Base-by-base conservation (phyloP, 2,329 filamentous ascomycete genomes). In the Pestalotiopsis fici region DNA sequence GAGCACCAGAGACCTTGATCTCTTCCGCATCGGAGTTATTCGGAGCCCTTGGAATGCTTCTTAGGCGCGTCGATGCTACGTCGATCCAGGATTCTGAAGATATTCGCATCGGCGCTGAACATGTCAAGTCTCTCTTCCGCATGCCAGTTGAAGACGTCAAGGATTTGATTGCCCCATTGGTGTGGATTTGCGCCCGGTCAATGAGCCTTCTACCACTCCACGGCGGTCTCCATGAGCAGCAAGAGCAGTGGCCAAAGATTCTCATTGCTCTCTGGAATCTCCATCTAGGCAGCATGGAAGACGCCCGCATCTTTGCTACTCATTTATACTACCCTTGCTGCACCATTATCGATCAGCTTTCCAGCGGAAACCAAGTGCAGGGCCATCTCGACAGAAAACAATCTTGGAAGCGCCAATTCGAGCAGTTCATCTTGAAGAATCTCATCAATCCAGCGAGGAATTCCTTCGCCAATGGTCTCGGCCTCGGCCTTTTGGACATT, bases 81-180 rank as follows among this genome's bases (percentile, higher is more conserved):
- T 71, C 74, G 71, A 2, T 74, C 75, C 25, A 70, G 67, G n/a
- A 68, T 70, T 27, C 78, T 79, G 11, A 79, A 81, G 13, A 82
- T 82, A 80, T 83, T 71, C 81, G 76, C 64, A 87, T 88, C 71
- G 87, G 87, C 18, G 84, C 84, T 1, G 86, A 89, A 72, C 87
- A 89, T 69, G 82, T 89, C 71, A 86, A 84, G 70, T 86, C 87
- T 3, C 78, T 89, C 6, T 89, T 90, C 73, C 84, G 81, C 65
- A 80, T 80, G 0, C 79, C 86, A 1, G 82, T 83, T 0, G 69
- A 79, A 9, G 87, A 88, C 21, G 80, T 83, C 6, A 79, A 83
- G 15, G 75, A 78, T 3, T 76, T 87, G 4, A 76, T 84, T 15
- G 81, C 81, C 2, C 83, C 83, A 1, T 77, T 87, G 5, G 72